phyloP scores from a whole-genome alignment of 805 yeast genomes.

The Teunomyces aglyptinius region DNA sequence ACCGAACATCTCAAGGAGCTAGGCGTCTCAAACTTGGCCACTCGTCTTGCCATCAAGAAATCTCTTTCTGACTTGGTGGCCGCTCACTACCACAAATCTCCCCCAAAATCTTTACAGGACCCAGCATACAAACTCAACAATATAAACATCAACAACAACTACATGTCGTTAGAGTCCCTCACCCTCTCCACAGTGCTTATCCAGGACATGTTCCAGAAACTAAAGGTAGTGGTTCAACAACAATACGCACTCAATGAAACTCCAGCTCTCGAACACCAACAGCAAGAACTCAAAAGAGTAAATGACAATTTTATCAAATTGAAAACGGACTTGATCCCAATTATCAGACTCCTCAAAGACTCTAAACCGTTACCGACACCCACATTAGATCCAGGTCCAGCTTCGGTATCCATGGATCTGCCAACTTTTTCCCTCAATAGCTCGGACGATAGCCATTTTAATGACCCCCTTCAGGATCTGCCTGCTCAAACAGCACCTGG shows the following conservation, averaged over 20 bases:
- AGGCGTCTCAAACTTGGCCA: conserved; percentile 54
- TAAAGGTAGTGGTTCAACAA: conserved; percentile 19
- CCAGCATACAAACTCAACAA: conserved; percentile 27
- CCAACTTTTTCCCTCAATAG: conserved; percentile 29
- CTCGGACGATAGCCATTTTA: conserved; percentile 10
- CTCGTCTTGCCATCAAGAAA: conserved; percentile 59
- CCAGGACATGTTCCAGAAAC: conserved; percentile 33
- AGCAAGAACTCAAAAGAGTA: conserved; percentile 39
- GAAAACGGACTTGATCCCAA: conserved; percentile 64
- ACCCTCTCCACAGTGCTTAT: conserved; percentile 33
- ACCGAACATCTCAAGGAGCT: conserved; percentile 72
- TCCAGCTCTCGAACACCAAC: conserved; percentile 16
- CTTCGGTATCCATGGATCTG: conserved; percentile 17
- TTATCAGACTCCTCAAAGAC: conserved; percentile 61
- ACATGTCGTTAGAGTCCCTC: conserved; percentile 36
- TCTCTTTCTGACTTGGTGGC: conserved; percentile 54
- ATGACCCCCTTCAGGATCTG: conserved; percentile 9
- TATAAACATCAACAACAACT: conserved; percentile 36
- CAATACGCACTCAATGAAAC: conserved; percentile 8
- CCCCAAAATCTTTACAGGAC: conserved; percentile 24
- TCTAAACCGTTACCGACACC: conserved; percentile 69
- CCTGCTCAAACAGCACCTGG: conserved; percentile 12
- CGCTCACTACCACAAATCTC: conserved; percentile 27
- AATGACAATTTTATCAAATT: conserved; percentile 55
- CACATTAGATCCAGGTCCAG: conserved; percentile 42